Evolutionary conservation across 164 flowering plant species (phyloP), one percentile per base, ranked within the genome.

Genomic region (Annona squamosa): DNA sequence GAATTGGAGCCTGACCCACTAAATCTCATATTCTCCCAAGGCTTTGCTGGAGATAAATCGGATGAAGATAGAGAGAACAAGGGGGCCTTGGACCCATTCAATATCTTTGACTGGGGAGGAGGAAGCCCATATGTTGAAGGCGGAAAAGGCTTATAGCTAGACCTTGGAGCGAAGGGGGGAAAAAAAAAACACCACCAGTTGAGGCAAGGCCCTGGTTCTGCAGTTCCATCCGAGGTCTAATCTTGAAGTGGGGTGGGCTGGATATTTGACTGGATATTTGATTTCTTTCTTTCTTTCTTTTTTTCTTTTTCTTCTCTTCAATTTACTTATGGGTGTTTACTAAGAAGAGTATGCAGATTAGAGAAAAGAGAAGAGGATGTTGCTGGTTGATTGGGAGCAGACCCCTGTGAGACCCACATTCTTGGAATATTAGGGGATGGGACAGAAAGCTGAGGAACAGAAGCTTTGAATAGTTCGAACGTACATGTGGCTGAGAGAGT

Each of bases 401-500:
- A 71, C 64, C 73, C 46, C 67, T 69, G 76, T 65, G 82, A 81
- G 87, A 79, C 85, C 85, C 87, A 83, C 82, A 85, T 83, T 89
- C 84, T 76, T 81, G 79, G 89, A 82, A 82, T 85, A 78, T 82
- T 79, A 79, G 81, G 78, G 84, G 94, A 90, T 85, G 87, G 87
- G 97, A 90, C 94, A 91, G 89, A 91, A 91, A 91, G 94, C 80
- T 82, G 83, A 87, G 90, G 88, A 89, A 89, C 91, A 88, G 90
- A 86, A 89, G 89, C 81, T 83, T 80, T 79, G 70, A 83, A 89
- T 84, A 89, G 93, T 89, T 68, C 9, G 75, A 73, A 73, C 84
- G 86, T 83, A 83, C 77, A 71, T 52, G 41, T 48, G 12, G 13
- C 12, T 6, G 57, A 52, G 57, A 52, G 59, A 52, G 17, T 68